Base-by-base conservation (phyloP, 2,329 filamentous ascomycete genomes). In the Monosporascus sp. region DNA sequence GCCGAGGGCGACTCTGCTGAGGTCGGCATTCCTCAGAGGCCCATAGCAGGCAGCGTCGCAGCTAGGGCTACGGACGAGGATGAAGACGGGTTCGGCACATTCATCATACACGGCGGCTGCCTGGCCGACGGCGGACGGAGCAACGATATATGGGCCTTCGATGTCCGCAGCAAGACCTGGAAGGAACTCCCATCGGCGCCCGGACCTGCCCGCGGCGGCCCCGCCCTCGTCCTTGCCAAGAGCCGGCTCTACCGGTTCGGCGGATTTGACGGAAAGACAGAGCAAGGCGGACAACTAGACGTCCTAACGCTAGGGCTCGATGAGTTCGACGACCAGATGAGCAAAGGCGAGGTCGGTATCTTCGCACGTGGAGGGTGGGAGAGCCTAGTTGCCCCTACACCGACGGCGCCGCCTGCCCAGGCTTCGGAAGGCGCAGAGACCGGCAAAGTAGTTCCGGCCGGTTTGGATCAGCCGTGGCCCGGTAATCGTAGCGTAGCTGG, bases 21-120 rank as follows among this genome's bases (percentile, higher is more conserved):
- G 55, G 75, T 78, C 2, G 80, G 79, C 54, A 83, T 77, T 51
- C 80, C 80, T n/a, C 82, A 85, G 68, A 75, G 75, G 47, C 82
- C 82, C 28, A 77, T 82, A 53, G 74, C 81, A 2, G 82, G 82
- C 47, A 74, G 74, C 56, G 76, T 85, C 45, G 81, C 82, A 6
- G 79, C 78, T 58, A 70, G 71, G 28, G 81, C 85, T 4, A 76
- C 80, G 1, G 84, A 84, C 55, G 79, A 85, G 60, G 81, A 83
- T 60, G 74, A 74, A 3, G 76, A 82, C 45, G 87, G 86, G 4
- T 80, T 82, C 52, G 84, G 86, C 20, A 88, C 82, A 0, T 74
- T 96, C 46, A 86, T 89, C 65, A 68, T 96, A 35, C 90, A 95
- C 67, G 89, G 87, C 5, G 90, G 91, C 3, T 88, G 85, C 63